Evolutionary conservation across 2,329 filamentous ascomycete genomes (phyloP).

Genomic region (Penicillium sp.): DNA sequence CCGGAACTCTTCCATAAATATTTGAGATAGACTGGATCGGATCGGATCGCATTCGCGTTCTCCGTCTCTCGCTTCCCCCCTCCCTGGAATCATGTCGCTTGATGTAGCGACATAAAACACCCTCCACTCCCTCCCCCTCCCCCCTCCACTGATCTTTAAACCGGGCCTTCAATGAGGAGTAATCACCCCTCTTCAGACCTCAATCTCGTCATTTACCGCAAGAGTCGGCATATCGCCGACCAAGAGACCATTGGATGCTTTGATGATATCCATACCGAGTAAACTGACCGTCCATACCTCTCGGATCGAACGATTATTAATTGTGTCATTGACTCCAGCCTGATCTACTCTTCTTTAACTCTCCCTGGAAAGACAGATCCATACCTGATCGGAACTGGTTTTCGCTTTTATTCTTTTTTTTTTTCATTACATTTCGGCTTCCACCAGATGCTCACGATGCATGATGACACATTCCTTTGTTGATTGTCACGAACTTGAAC

Average conservation of each 20-base stretch:
- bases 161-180: too few relatives aligned
- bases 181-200: too few relatives aligned
- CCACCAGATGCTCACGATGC: conserved; percentile 4
- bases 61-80: background rate
- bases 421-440: background rate
- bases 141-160: background rate
- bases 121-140: background rate
- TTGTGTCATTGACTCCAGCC: conserved; percentile 10
- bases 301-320: conserved; percentile 15
- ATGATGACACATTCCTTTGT: conserved; percentile 18
- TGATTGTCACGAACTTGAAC: too few relatives aligned
- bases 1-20: conserved; percentile 54
- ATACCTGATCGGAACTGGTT: background rate
- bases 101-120: background rate
- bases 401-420: background rate
- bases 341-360: background rate
- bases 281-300: conserved; percentile 12
- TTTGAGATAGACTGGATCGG: conserved; percentile 29
- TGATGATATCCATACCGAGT: conserved; percentile 1
- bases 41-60: too few relatives aligned
- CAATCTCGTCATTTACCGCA: background rate
- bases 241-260: background rate
- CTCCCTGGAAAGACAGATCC: background rate
- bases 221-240: background rate
- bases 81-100: background rate